phyloP scores from a whole-genome alignment of 192 early-diverging fungal species.

The Gamsiella multidivaricata region DNA sequence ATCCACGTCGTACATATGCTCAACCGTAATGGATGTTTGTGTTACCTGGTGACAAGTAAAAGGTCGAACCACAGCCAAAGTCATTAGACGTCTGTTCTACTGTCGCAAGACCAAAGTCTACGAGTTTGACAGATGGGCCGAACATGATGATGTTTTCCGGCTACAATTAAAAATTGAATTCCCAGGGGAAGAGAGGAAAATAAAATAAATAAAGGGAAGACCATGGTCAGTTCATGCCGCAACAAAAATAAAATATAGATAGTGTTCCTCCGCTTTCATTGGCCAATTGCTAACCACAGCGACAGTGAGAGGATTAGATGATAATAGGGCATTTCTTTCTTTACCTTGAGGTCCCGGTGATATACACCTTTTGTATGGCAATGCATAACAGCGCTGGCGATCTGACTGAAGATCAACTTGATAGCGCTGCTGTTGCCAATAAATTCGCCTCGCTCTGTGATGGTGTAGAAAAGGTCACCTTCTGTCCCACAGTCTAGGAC shows the following conservation, averaged over 20 bases:
- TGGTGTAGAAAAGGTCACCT: constrained; percentile 95
- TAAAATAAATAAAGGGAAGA: background rate
- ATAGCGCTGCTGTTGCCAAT: constrained; percentile 77
- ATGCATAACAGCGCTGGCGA: constrained; percentile 83
- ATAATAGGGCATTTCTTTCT: too few species aligned
- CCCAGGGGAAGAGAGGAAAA: background rate
- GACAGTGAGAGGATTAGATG: background rate
- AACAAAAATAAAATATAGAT: background rate
- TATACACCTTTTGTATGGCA: constrained; percentile 75
- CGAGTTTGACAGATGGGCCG: constrained; percentile 82
- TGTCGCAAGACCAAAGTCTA: constrained; percentile 95
- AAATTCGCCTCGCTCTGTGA: constrained; percentile 83
- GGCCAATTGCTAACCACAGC: background rate
- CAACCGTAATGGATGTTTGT: constrained; percentile 21
- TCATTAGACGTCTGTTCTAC: constrained; percentile 71
- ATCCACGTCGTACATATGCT: background rate
- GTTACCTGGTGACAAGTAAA: constrained; percentile 72
- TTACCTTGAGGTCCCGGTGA: constrained; percentile 78
- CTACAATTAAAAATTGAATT: too few species aligned
- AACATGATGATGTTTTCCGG: constrained; percentile 84
- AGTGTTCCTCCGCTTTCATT: background rate
- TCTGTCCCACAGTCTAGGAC: constrained; percentile 83
- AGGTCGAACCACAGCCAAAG: constrained; percentile 73
- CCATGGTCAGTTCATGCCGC: too few species aligned
- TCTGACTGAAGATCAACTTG: constrained; percentile 83